phyloP scores from a whole-genome alignment of 2,329 filamentous ascomycete genomes.

The Stenocarpella maydis region DNA sequence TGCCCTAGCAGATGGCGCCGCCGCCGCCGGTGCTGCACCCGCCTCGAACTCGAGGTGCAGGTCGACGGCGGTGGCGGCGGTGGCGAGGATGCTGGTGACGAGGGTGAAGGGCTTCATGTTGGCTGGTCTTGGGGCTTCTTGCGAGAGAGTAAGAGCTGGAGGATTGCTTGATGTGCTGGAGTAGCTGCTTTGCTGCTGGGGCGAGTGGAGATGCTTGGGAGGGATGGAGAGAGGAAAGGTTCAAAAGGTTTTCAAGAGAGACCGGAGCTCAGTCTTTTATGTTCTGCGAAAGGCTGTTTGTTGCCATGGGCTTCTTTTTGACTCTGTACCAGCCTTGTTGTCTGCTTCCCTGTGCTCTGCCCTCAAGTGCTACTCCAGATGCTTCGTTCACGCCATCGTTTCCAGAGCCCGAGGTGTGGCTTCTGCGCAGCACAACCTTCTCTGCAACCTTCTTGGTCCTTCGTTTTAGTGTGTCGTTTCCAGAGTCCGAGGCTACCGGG shows the following conservation, averaged over 20 bases:
- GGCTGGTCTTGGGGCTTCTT: neutral
- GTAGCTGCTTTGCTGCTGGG: too few species aligned
- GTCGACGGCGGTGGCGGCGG: conserved; percentile 8
- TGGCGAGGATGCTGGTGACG: conserved; percentile 3
- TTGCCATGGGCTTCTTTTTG: neutral
- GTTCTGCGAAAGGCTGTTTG: neutral
- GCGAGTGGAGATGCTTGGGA: conserved; percentile 5
- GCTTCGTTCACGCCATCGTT: neutral
- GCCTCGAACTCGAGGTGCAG: conserved; percentile 1
- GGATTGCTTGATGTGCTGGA: neutral
- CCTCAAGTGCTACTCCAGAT: neutral
- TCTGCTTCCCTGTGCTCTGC: neutral
- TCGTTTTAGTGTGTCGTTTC: neutral
- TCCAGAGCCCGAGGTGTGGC: neutral
- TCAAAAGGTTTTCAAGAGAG: neutral
- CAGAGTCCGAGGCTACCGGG: neutral
- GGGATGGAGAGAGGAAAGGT: neutral
- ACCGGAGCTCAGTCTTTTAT: neutral
- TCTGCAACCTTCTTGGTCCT: neutral
- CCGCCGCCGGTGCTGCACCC: neutral
- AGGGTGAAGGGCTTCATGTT: conserved; percentile 1
- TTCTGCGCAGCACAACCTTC: neutral
- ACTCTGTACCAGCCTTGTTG: neutral
- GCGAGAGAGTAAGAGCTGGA: neutral
- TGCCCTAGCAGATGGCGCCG: neutral